Conservation (phyloP, 1,284 basidiomycete species). For the Microbotryum intermedium region DNA sequence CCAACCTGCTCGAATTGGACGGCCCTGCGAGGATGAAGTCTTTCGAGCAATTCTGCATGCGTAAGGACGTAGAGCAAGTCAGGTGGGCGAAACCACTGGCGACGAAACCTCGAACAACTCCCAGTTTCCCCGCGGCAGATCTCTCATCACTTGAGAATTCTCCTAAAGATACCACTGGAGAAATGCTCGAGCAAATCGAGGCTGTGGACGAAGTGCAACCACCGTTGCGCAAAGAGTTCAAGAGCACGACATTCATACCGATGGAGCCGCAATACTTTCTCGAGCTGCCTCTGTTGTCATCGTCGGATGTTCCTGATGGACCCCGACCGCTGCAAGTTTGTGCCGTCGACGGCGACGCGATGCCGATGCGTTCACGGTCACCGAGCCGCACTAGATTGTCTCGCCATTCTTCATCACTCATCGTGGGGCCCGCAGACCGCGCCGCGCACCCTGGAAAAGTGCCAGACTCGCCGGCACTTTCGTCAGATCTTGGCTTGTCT, state of each 20-base stretch:
- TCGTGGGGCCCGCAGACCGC: neutral
- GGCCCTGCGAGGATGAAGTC: conserved; percentile 43
- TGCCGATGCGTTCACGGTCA: neutral
- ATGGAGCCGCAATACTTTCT: conserved; percentile 45
- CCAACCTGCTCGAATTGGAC: conserved; percentile 45
- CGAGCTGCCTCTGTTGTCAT: conserved; percentile 34
- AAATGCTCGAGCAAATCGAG: conserved; percentile 20
- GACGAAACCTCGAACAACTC: no score
- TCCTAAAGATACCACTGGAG: no score
- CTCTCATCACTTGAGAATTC: no score
- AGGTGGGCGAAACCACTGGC: no score
- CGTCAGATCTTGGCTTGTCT: neutral
- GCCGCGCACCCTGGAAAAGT: conserved; percentile 25
- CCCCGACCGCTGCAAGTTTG: conserved; percentile 16
- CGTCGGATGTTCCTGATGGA: neutral
- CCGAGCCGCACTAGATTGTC: neutral
- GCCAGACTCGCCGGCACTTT: neutral
- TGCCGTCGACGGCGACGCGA: neutral
- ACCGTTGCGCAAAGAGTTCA: conserved; percentile 40
- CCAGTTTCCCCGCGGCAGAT: conserved; percentile 1
- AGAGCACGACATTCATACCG: conserved; percentile 46
- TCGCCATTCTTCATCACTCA: neutral
- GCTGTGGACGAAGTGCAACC: conserved; percentile 24
- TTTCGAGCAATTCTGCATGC: conserved; percentile 41
- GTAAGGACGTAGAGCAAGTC: no score